phyloP scores from a whole-genome alignment of 306 rosid species.

The Acacia acuminata region DNA sequence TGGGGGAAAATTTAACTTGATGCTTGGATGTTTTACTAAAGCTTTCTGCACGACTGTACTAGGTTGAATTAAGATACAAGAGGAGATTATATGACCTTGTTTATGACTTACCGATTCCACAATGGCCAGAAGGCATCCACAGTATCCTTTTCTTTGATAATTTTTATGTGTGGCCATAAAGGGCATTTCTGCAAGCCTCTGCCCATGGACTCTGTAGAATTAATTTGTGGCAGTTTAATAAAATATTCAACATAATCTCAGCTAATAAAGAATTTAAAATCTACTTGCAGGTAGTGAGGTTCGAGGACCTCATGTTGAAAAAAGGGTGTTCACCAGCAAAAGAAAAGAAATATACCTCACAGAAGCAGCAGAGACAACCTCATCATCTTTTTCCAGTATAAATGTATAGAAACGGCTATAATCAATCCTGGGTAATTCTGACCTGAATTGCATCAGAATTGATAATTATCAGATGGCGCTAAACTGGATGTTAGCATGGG shows the following conservation, averaged over 20 bases:
- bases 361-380: conserved; percentile 38
- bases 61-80: neutral
- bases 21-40: neutral
- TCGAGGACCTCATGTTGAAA: neutral
- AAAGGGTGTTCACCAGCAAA: neutral
- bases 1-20: neutral
- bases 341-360: conserved; percentile 35
- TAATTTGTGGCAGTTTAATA: neutral
- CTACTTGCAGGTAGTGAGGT: neutral
- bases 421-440: conserved; percentile 39
- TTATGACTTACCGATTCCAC: conserved; percentile 40
- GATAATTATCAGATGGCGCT: neutral
- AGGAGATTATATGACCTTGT: neutral
- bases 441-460: conserved; percentile 19
- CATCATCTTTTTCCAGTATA: conserved; percentile 42
- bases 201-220: conserved; percentile 38
- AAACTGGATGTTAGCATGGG: neutral
- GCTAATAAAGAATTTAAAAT: neutral
- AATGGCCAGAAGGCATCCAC: conserved; percentile 5
- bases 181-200: conserved; percentile 38
- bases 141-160: conserved; percentile 25
- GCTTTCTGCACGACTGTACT: neutral
- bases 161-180: conserved; percentile 23
- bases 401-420: conserved; percentile 41
- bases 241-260: neutral